A percentile compares a stretch with the other conserved stretches of the same genome.
Evolutionary conservation across 768 basidiomycete genomes (phyloP).

Genomic region (Tricholoma sp.): DNA sequence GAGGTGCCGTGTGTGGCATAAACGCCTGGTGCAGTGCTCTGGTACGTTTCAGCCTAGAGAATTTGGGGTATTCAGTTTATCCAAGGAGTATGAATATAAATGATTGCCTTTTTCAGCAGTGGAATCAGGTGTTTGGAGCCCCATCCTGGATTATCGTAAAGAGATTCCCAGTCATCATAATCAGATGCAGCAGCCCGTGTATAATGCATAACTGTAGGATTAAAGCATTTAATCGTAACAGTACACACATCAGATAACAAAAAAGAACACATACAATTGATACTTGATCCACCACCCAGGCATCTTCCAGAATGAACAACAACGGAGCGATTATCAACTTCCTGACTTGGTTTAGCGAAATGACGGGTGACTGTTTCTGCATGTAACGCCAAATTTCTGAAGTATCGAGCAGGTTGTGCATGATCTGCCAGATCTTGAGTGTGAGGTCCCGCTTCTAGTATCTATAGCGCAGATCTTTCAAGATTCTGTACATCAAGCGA

Average conservation of each 20-base stretch:
- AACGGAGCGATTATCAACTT: too few species aligned
- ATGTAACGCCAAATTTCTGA: too few species aligned
- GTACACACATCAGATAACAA: background rate
- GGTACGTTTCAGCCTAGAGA: conserved; percentile 36
- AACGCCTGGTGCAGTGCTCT: conserved; percentile 14
- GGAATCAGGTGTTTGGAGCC: conserved; percentile 53
- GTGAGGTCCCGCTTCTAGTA: too few species aligned
- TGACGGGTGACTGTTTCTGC: too few species aligned
- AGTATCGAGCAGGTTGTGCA: too few species aligned
- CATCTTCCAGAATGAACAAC: too few species aligned
- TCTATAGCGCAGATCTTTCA: too few species aligned
- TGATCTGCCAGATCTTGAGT: too few species aligned
- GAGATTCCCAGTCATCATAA: conserved; percentile 57
- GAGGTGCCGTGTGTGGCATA: conserved; percentile 38
- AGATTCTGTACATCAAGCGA: too few species aligned
- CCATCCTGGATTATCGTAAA: conserved; percentile 56
- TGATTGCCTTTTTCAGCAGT: conserved; percentile 46
- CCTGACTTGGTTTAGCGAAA: too few species aligned
- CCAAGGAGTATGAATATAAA: background rate
- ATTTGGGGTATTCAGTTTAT: background rate
- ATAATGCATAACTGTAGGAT: conserved; percentile 43
- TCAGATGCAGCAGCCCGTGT: conserved; percentile 57
- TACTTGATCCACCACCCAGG: too few species aligned
- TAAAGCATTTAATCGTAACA: background rate
- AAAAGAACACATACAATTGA: too few species aligned